Evolutionary conservation across 2,329 filamentous ascomycete species (phyloP), one percentile per base, ranked within the genome.

Genomic region (Dryadomyces quercivorus): DNA sequence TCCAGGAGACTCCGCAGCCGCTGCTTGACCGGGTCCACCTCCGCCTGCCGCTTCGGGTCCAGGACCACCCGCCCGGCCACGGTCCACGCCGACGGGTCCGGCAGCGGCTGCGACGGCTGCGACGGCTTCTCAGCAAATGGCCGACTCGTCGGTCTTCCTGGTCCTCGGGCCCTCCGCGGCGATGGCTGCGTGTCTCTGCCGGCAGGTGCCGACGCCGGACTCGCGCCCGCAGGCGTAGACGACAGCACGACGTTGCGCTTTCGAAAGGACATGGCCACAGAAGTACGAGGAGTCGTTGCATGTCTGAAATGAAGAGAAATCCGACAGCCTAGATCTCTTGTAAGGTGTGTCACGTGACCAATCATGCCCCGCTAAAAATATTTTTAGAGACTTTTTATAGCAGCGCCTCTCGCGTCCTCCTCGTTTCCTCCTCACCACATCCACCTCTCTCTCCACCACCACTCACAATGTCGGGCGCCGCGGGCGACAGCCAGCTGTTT

Each of bases 401-500:
- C 18, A 16, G 16, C 16, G 7, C 42, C n/a, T 20, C n/a, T 44
- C n/a, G 2, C 16, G 16, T 20, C 4, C 9, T 16, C 7, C 4
- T 40, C 10, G n/a, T 20, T 44, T 15, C 44, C 22, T 22, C 44
- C 20, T 46, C 18, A 13, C 44, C 8, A 26, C 44, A 9, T 10
- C 8, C 44, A 18, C 18, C 8, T 9, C 20, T 26, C n/a, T 7
- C 44, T n/a, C n/a, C n/a, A n/a, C n/a, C 7, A 42, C 38, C 38
- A 7, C 3, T 50, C 51, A 60, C n/a, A 13, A 77, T 77, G 71
- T 66, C 72, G 59, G 70, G 72, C 63, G 75, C 72, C 61, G 82
- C 88, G 70, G 85, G 86, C 62, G 92, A 97, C 73, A 85, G 91
- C 56, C 85, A 93, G 65, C 87, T 97, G 70, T 95, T 94, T 73